These are phyloP conservation scores for Astrephomene gubernaculifera DNA, from an alignment of 139 green algal species.

Conservation along the genomic window DNA sequence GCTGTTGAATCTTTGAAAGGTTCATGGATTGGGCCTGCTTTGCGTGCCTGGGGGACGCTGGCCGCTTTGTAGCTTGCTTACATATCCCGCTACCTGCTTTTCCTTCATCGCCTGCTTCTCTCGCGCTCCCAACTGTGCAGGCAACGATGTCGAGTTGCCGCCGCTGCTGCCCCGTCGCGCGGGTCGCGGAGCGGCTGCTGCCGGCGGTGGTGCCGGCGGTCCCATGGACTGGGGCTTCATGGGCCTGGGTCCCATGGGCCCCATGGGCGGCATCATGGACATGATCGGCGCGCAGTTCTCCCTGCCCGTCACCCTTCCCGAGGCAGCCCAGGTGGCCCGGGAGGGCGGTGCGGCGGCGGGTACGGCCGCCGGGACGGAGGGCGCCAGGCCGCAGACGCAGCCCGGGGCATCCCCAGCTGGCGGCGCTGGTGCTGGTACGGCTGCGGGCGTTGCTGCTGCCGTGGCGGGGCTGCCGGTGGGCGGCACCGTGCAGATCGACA, in stretches of 20 bases:
- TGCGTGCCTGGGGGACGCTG: too few species aligned
- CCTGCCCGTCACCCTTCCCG: neutral
- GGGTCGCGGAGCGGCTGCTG: too few species aligned
- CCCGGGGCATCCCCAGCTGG: neutral
- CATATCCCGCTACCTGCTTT: too few species aligned
- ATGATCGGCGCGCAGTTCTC: neutral
- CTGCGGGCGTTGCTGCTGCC: neutral
- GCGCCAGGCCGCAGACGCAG: neutral
- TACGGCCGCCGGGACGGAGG: neutral
- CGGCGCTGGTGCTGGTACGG: neutral
- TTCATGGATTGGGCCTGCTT: too few species aligned
- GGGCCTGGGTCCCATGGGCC: constrained; percentile 7
- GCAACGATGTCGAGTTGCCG: neutral
- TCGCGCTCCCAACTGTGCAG: neutral
- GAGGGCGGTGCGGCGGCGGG: neutral
- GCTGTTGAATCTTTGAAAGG: too few species aligned
- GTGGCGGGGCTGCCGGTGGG: neutral
- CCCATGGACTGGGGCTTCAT: neutral
- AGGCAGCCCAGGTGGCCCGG: neutral
- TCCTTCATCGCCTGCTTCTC: too few species aligned
- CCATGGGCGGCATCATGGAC: constrained; percentile 30
- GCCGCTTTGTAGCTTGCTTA: too few species aligned
- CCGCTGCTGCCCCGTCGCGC: neutral
- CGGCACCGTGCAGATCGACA: constrained; percentile 5
- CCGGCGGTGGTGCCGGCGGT: neutral